Evolutionary conservation across 257 asterid genomes (phyloP).

Genomic region (Scutellaria minor): DNA sequence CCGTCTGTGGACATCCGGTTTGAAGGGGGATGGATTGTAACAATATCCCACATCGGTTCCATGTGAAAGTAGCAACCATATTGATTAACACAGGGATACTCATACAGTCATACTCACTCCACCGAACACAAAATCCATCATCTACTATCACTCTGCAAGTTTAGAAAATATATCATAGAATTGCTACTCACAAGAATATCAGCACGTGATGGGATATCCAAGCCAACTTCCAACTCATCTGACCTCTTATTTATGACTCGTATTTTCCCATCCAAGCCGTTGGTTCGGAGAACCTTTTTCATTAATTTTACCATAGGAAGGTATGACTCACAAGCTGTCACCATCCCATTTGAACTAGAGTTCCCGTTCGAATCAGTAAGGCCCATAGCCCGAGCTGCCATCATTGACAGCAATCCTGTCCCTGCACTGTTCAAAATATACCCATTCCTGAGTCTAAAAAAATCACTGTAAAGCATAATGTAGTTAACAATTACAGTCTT

Average conservation of each 20-base stretch:
- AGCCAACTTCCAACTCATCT: slow-evolving; percentile 84
- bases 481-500: slow-evolving; percentile 4
- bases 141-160: background rate
- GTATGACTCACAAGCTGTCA: slow-evolving; percentile 94
- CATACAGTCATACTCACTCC: background rate
- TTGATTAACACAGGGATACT: background rate
- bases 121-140: slow-evolving; percentile 8
- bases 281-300: slow-evolving; percentile 76
- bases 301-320: slow-evolving; percentile 92
- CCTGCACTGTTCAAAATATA: slow-evolving; percentile 71
- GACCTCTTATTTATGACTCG: slow-evolving; percentile 83
- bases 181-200: slow-evolving; percentile 76
- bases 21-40: too few species aligned
- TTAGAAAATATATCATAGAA: slow-evolving; percentile 3
- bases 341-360: slow-evolving; percentile 56
- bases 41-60: too few species aligned
- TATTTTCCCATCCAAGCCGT: slow-evolving; percentile 66
- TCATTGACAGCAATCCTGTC: slow-evolving; percentile 89
- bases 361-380: slow-evolving; percentile 39
- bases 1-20: too few species aligned
- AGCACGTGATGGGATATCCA: slow-evolving; percentile 77
- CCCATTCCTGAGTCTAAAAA: slow-evolving; percentile 6
- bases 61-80: background rate
- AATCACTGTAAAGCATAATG: too few species aligned
- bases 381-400: slow-evolving; percentile 90